Evolutionary conservation across 768 basidiomycete species (phyloP), one percentile per base, ranked within the genome.

Genomic region (Strobilomyces confusus): DNA sequence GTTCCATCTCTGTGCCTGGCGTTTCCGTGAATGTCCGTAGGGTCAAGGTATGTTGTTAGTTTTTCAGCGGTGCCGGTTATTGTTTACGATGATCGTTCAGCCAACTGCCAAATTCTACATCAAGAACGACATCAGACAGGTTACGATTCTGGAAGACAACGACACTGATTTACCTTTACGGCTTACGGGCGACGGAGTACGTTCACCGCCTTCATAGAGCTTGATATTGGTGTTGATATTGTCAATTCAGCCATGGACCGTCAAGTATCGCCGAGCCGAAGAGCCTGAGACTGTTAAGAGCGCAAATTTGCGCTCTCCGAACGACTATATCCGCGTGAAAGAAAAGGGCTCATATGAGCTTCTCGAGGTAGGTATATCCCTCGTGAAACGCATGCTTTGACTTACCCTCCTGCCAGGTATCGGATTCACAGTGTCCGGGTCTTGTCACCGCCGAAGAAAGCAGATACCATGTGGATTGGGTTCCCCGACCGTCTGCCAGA

Each of bases 41-140:
- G 57, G 78, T 87, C 15, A 84, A 87, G 77, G 92, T 91, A 63
- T 58, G 75, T 69, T 29, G 6, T 37, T 17, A 4, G 5, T 20
- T 48, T 40, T 42, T 20, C 19, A n/a, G 22, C 8, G 29, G 22
- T 7, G 29, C 20, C 19, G 9, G 26, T 23, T 20, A 15, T 42
- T 47, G 19, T 26, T 47, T 17, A 55, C 7, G 26, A 9, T 40
- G 5, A 48, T 30, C 23, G 4, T 47, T 44, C 49, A 95, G 89
- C 92, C 95, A 9, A 93, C 91, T 1, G 93, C 77, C 20, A 84
- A 84, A 68, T 95, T 97, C 69, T 93, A 93, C 63, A 84, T 86
- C 32, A 80, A 78, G 58, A 74, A 76, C 12, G 74, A 76, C 48
- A 76, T 78, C 55, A 80, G 82, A 8, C 75, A 74, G 41, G 71